These are phyloP conservation scores for Vitis labrusca DNA, from an alignment of 164 flowering plant species.

Conservation along the genomic window DNA sequence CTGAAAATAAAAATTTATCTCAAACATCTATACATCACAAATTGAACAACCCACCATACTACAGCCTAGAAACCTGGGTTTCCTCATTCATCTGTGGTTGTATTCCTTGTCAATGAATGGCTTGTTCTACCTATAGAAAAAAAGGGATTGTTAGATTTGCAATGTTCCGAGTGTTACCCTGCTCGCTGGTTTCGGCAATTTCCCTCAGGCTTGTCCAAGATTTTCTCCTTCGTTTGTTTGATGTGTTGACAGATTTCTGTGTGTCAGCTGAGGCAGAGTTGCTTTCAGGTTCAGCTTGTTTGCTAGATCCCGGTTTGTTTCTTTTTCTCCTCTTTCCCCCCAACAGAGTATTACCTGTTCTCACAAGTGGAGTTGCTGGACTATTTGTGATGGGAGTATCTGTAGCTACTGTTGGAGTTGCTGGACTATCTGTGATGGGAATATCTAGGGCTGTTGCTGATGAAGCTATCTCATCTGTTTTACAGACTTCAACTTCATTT, in stretches of 20 bases:
- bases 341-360: slow-evolving; percentile 21
- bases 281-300: slow-evolving; percentile 25
- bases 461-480: slow-evolving; percentile 9
- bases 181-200: slow-evolving; percentile 43
- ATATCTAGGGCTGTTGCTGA: slow-evolving; percentile 9
- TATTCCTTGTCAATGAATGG: no score
- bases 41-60: no score
- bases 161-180: slow-evolving; percentile 15
- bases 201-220: slow-evolving; percentile 65
- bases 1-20: no score
- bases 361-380: slow-evolving; percentile 40
- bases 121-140: slow-evolving; percentile 16
- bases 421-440: slow-evolving; percentile 20
- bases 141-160: slow-evolving; percentile 49
- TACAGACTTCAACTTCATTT: slow-evolving; percentile 4
- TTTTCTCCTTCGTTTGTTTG: slow-evolving; percentile 50
- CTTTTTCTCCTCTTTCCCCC: slow-evolving; percentile 48
- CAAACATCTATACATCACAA: no score
- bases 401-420: slow-evolving; percentile 29
- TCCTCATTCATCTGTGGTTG: no score
- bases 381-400: slow-evolving; percentile 10
- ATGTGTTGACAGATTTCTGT: slow-evolving; percentile 15
- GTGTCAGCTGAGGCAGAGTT: slow-evolving; percentile 19
- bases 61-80: no score
- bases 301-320: slow-evolving; percentile 39